A percentile compares a stretch with the other conserved stretches of the same genome.
Evolutionary conservation across 2,329 filamentous ascomycete species (phyloP).

Genomic region (Aspergillus fructus): DNA sequence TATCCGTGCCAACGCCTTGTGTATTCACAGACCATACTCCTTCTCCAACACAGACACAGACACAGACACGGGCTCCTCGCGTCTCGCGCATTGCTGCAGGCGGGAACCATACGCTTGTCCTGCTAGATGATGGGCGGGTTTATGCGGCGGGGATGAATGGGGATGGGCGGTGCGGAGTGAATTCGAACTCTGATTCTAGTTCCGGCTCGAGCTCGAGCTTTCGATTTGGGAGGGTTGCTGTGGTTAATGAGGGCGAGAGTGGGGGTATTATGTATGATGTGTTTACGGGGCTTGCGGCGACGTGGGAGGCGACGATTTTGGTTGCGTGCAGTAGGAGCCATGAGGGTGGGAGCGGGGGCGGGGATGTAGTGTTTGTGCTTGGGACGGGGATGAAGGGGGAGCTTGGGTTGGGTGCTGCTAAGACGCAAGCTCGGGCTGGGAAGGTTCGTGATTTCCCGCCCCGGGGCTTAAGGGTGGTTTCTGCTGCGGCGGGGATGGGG

Average conservation of each 20-base stretch:
- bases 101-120: slow-evolving; percentile 82
- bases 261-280: slow-evolving; percentile 24
- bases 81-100: slow-evolving; percentile 57
- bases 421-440: slow-evolving; percentile 34
- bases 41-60: neutral
- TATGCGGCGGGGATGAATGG: slow-evolving; percentile 65
- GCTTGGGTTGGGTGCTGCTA: slow-evolving; percentile 59
- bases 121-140: slow-evolving; percentile 59
- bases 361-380: slow-evolving; percentile 56
- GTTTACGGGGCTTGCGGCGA: slow-evolving; percentile 61
- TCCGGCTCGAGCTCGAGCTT: slow-evolving; percentile 5
- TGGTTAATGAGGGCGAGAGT: slow-evolving; percentile 12
- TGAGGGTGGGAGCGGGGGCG: slow-evolving; percentile 6
- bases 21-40: slow-evolving; percentile 47
- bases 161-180: slow-evolving; percentile 44
- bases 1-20: slow-evolving; percentile 64
- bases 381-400: slow-evolving; percentile 71
- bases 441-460: slow-evolving; percentile 66
- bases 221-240: slow-evolving; percentile 29
- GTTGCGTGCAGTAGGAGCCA: slow-evolving; percentile 32
- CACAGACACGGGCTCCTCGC: too few relatives aligned
- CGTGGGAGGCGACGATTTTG: slow-evolving; percentile 74
- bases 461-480: slow-evolving; percentile 54
- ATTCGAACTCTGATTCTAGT: neutral
- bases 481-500: slow-evolving; percentile 71